These are phyloP conservation scores for Colletotrichum higginsianum DNA, from an alignment of 2,329 filamentous ascomycete species.

Conservation along the genomic window DNA sequence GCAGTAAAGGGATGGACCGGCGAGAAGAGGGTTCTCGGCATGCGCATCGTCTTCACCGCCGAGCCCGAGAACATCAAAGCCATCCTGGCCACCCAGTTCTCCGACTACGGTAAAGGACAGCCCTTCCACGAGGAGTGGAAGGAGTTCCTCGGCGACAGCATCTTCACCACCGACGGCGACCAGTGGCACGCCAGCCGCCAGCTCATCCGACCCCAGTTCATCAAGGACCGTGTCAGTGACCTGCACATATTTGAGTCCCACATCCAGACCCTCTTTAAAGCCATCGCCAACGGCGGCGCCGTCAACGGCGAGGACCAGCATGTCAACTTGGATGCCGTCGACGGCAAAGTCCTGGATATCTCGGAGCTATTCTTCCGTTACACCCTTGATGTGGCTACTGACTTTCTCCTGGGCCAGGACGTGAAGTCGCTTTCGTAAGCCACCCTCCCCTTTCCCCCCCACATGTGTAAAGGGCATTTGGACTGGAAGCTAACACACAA, in stretches of 20 bases:
- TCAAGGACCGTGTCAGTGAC: slow-evolving; percentile 87
- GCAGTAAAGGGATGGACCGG: slow-evolving; percentile 66
- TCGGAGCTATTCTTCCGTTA: slow-evolving; percentile 86
- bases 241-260: slow-evolving; percentile 86
- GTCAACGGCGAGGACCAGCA: slow-evolving; percentile 73
- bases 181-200: slow-evolving; percentile 86
- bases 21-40: slow-evolving; percentile 69
- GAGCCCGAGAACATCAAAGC: slow-evolving; percentile 95
- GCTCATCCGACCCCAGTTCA: slow-evolving; percentile 88
- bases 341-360: slow-evolving; percentile 77
- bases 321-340: slow-evolving; percentile 74
- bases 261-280: slow-evolving; percentile 78
- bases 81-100: slow-evolving; percentile 88
- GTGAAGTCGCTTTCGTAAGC: slow-evolving; percentile 73
- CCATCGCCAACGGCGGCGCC: slow-evolving; percentile 72
- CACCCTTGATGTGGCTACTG: slow-evolving; percentile 87
- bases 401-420: slow-evolving; percentile 86
- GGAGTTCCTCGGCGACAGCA: slow-evolving; percentile 81
- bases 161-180: slow-evolving; percentile 85
- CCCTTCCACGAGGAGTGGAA: slow-evolving; percentile 83
- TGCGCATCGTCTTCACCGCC: slow-evolving; percentile 80
- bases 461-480: background rate
- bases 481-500: slow-evolving; percentile 15
- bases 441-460: background rate
- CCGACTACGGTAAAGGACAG: slow-evolving; percentile 85